phyloP scores from a whole-genome alignment of 345 rosid genomes.

The Carallia brachiata region DNA sequence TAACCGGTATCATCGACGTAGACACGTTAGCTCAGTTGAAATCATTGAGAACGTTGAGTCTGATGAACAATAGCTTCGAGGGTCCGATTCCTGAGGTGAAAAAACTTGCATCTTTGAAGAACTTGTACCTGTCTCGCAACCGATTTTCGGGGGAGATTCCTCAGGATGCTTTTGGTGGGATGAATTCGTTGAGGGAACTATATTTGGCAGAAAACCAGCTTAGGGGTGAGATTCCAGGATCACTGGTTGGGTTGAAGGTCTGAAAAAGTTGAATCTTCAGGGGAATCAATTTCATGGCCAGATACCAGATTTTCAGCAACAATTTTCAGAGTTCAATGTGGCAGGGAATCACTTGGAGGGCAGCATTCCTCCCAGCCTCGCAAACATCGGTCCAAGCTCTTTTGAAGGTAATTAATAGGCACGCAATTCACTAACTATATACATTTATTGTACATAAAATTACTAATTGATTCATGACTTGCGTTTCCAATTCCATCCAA shows the following conservation, averaged over 20 bases:
- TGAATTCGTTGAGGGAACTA: not conserved
- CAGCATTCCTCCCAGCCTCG: conserved; percentile 43
- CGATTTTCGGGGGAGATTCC: not conserved
- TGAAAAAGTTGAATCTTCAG: not conserved
- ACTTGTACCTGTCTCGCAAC: not conserved
- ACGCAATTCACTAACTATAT: not conserved
- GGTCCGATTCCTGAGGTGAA: not conserved
- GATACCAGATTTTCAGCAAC: not conserved
- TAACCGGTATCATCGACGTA: not conserved
- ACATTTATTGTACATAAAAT: too few species aligned
- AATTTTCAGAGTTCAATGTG: conserved; percentile 39
- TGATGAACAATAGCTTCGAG: not conserved
- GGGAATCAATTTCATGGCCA: not conserved
- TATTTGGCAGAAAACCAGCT: not conserved
- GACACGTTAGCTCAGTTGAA: not conserved
- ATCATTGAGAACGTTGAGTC: not conserved
- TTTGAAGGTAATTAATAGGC: conserved; percentile 45
- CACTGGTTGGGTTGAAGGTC: not conserved
- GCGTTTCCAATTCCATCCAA: too few species aligned
- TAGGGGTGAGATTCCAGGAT: not conserved
- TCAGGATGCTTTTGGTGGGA: not conserved
- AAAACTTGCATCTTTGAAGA: not conserved
- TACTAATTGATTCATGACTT: not conserved
- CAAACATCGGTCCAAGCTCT: conserved; percentile 28
- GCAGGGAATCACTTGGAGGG: conserved; percentile 56